A percentile compares a stretch with the other conserved stretches of the same genome.
Conservation (phyloP, 2,329 filamentous ascomycete species). For the Aspergillus pseudonomiae region DNA sequence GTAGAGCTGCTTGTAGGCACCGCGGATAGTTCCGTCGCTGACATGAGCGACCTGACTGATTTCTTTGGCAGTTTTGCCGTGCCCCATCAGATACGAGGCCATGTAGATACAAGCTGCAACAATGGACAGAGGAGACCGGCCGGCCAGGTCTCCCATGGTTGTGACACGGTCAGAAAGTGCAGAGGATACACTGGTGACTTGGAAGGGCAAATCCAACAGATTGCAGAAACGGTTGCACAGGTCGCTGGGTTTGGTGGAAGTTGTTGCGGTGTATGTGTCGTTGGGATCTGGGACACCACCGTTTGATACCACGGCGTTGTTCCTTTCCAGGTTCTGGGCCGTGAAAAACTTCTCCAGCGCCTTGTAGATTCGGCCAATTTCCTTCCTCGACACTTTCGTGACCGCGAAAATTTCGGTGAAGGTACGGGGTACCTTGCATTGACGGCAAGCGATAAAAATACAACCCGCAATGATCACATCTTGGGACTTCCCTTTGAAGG, state of each 20-base stretch:
- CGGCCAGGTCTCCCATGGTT: slow-evolving; percentile 78
- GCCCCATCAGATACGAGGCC: slow-evolving; percentile 82
- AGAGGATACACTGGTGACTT: slow-evolving; percentile 78
- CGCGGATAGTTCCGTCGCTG: slow-evolving; percentile 95
- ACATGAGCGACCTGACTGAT: slow-evolving; percentile 85
- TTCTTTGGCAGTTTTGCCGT: slow-evolving; percentile 78
- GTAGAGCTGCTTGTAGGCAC: slow-evolving; percentile 88
- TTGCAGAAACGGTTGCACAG: slow-evolving; percentile 90
- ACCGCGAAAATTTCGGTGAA: slow-evolving; percentile 94
- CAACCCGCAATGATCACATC: slow-evolving; percentile 94
- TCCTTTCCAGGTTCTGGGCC: slow-evolving; percentile 66
- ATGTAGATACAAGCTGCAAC: slow-evolving; percentile 97
- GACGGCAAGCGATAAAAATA: slow-evolving; percentile 96
- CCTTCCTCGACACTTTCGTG: slow-evolving; percentile 94
- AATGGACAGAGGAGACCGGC: slow-evolving; percentile 89
- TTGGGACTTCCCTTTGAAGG: slow-evolving; percentile 93
- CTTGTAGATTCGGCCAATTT: slow-evolving; percentile 96
- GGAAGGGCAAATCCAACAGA: slow-evolving; percentile 73
- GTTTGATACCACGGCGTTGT: slow-evolving; percentile 52
- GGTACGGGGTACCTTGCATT: slow-evolving; percentile 81
- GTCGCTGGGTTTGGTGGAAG: slow-evolving; percentile 77
- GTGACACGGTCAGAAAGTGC: slow-evolving; percentile 78
- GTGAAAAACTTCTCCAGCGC: slow-evolving; percentile 84
- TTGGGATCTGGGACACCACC: slow-evolving; percentile 55
- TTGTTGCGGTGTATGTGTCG: slow-evolving; percentile 70